phyloP scores from a whole-genome alignment of 306 rosid species.

The Quercus wislizeni region DNA sequence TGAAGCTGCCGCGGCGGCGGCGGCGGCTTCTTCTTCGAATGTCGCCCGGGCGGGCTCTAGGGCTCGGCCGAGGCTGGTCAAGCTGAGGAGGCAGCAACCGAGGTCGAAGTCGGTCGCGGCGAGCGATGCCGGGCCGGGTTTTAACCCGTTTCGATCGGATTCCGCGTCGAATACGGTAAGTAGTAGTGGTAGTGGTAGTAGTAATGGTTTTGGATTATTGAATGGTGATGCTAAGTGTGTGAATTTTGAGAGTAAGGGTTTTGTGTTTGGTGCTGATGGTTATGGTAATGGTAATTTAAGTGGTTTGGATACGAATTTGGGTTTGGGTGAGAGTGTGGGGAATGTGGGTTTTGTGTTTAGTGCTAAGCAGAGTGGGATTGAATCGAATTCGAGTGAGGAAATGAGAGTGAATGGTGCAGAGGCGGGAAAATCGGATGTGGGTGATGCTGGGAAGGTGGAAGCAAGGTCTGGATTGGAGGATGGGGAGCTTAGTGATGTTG shows the following conservation, averaged over 20 bases:
- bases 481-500: slow-evolving; percentile 4
- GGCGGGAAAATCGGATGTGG: slow-evolving; percentile 16
- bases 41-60: slow-evolving; percentile 19
- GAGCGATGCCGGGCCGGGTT: slow-evolving; percentile 26
- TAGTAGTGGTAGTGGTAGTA: slow-evolving; percentile 9
- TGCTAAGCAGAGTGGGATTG: slow-evolving; percentile 22
- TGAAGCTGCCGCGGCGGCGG: slow-evolving; percentile 15
- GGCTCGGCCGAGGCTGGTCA: slow-evolving; percentile 56
- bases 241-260: neutral
- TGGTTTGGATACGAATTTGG: slow-evolving; percentile 26
- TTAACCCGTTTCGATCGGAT: slow-evolving; percentile 42
- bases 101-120: slow-evolving; percentile 39
- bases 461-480: slow-evolving; percentile 16
- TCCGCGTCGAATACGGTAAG: slow-evolving; percentile 11
- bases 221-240: slow-evolving; percentile 1
- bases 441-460: slow-evolving; percentile 9
- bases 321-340: slow-evolving; percentile 9
- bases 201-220: neutral
- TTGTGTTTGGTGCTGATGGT: neutral
- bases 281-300: slow-evolving; percentile 38
- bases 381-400: slow-evolving; percentile 13
- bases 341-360: slow-evolving; percentile 40
- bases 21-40: neutral
- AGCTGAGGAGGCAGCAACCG: slow-evolving; percentile 61
- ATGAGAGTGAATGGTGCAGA: slow-evolving; percentile 11